These are phyloP conservation scores for Balamuthia mandrillaris DNA, from an alignment of 208 protist genomes.

Conservation along the genomic window DNA sequence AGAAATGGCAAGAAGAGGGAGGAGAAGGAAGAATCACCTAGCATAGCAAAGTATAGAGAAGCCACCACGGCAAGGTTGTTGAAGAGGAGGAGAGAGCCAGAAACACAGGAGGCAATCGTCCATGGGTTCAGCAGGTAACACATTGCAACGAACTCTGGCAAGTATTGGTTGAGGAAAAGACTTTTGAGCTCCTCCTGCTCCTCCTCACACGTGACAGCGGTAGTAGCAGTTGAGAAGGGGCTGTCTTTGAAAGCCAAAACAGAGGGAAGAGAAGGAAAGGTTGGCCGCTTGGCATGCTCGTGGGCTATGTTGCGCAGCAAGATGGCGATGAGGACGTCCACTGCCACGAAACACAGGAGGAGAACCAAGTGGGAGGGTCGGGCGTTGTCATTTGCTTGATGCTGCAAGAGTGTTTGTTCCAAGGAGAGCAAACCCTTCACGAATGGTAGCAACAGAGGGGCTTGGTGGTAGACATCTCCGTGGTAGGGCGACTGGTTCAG, in stretches of 20 bases:
- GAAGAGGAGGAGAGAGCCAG: constrained; percentile 30
- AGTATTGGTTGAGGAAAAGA: background rate
- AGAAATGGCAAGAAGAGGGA: background rate
- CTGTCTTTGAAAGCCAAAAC: background rate
- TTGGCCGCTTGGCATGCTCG: constrained; percentile 7
- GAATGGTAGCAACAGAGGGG: constrained; percentile 28
- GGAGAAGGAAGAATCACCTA: background rate
- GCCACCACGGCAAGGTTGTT: constrained; percentile 31
- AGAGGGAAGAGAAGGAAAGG: background rate
- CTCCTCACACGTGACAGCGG: background rate
- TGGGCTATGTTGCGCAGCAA: constrained; percentile 16
- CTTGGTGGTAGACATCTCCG: constrained; percentile 37
- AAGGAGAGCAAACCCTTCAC: constrained; percentile 7
- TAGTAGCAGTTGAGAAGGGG: background rate
- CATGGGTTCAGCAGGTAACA: constrained; percentile 39
- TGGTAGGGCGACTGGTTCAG: constrained; percentile 21
- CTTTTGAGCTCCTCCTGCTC: background rate
- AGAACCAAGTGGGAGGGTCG: background rate
- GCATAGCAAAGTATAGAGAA: constrained; percentile 30
- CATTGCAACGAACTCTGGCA: constrained; percentile 2
- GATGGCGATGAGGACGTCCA: constrained; percentile 38
- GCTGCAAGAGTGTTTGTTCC: background rate
- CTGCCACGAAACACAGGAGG: constrained; percentile 8
- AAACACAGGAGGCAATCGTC: constrained; percentile 34
- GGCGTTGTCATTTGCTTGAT: background rate